Percentiles rank a stretch among this genome's conserved stretches.
phyloP scores from a whole-genome alignment of 305 asterid species.

The Solanum hybrid region DNA sequence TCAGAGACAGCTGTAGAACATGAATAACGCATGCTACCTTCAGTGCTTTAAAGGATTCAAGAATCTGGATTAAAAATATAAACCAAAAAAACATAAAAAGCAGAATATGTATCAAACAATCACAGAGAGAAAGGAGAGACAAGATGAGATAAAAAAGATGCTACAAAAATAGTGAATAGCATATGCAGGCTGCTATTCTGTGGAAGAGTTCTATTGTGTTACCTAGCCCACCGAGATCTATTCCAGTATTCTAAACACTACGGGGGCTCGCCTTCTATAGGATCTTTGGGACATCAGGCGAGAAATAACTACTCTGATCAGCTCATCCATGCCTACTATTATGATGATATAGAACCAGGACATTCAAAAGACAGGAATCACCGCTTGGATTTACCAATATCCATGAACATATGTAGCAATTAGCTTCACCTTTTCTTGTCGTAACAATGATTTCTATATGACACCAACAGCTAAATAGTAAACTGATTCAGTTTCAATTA shows the following conservation, averaged over 20 bases:
- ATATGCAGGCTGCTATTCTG: background rate
- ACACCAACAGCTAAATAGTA: background rate
- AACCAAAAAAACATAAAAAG: background rate
- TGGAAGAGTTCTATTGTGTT: background rate
- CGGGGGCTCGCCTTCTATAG: background rate
- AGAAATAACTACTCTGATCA: background rate
- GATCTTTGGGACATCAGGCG: background rate
- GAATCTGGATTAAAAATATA: background rate
- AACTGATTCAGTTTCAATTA: background rate
- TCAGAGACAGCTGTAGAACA: background rate
- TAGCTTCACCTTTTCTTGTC: background rate
- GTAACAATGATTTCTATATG: background rate
- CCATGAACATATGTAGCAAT: background rate
- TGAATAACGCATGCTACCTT: background rate
- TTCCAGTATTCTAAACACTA: background rate
- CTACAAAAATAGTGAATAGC: background rate
- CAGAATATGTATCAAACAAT: background rate
- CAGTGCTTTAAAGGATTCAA: background rate
- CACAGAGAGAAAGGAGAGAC: background rate
- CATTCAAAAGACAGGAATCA: background rate
- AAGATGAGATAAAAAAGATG: background rate
- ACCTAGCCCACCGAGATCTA: background rate
- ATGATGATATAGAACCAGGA: background rate
- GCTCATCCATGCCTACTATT: background rate
- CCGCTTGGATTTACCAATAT: background rate